These are phyloP conservation scores for Amaranthus cruentus DNA, from an alignment of 148 eudicot species.

Conservation along the genomic window DNA sequence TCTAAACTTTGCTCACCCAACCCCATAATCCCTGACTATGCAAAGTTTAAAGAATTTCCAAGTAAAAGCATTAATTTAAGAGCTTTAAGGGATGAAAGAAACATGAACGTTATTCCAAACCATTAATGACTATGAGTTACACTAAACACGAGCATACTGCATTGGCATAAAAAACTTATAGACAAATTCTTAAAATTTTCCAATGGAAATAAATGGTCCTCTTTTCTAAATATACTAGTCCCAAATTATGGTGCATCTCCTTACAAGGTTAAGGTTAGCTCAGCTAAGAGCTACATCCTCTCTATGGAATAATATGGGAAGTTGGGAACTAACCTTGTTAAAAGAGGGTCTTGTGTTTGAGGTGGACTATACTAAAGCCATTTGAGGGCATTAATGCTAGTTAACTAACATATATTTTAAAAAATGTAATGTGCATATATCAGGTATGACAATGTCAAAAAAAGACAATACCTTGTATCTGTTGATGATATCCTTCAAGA, in stretches of 20 bases:
- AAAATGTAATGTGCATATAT: neutral
- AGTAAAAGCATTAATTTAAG: neutral
- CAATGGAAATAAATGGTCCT: neutral
- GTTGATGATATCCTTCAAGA: constrained; percentile 90
- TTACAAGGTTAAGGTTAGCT: too few relatives aligned
- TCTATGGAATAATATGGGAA: too few relatives aligned
- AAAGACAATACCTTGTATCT: constrained; percentile 57
- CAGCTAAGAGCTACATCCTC: too few relatives aligned
- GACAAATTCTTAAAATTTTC: neutral
- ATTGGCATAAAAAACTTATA: too few relatives aligned
- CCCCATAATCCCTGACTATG: neutral
- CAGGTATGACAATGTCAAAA: neutral
- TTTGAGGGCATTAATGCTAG: too few relatives aligned
- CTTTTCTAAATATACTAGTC: neutral
- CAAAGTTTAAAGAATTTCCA: neutral
- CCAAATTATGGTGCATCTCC: neutral
- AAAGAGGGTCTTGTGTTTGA: too few relatives aligned
- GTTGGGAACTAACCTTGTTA: too few relatives aligned
- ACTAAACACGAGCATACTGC: neutral
- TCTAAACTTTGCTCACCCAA: neutral
- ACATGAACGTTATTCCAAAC: neutral
- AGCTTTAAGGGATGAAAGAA: neutral
- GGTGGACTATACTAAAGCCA: too few relatives aligned
- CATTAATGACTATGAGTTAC: neutral
- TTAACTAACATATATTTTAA: too few relatives aligned